Conservation (phyloP, 1,284 basidiomycete species). For the Malassezia furfur region DNA sequence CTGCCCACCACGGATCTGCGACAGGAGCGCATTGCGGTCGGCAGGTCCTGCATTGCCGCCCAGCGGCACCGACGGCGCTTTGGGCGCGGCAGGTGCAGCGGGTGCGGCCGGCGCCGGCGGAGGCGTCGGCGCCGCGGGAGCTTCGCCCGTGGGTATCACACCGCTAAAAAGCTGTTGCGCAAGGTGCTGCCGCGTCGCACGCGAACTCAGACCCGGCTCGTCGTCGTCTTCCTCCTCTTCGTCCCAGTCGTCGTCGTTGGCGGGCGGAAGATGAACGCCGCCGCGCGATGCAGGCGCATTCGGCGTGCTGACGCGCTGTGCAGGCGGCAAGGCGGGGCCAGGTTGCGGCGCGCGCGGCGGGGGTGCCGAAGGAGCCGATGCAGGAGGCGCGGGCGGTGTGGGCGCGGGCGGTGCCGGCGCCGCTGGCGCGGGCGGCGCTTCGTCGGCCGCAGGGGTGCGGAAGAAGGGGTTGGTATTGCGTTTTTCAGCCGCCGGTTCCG, state of each 20-base stretch:
- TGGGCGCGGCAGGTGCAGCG: slow-evolving; percentile 45
- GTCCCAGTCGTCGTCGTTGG: slow-evolving; percentile 43
- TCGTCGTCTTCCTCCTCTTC: slow-evolving; percentile 44
- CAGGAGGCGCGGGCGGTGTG: slow-evolving; percentile 12
- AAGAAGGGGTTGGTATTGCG: slow-evolving; percentile 1
- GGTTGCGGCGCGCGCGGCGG: slow-evolving; percentile 21
- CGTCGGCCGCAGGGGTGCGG: background rate
- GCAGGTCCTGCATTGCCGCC: slow-evolving; percentile 48
- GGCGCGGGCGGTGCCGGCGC: slow-evolving; percentile 15
- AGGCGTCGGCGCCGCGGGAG: slow-evolving; percentile 22
- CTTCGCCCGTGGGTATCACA: slow-evolving; percentile 31
- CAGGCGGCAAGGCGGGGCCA: slow-evolving; percentile 7
- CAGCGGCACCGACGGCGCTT: slow-evolving; percentile 30
- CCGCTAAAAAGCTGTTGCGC: slow-evolving; percentile 45
- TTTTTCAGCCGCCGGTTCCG: background rate
- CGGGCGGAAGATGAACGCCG: slow-evolving; percentile 26
- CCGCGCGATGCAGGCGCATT: background rate
- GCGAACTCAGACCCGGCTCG: slow-evolving; percentile 36
- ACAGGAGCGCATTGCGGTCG: slow-evolving; percentile 63
- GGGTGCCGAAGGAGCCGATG: slow-evolving; percentile 17
- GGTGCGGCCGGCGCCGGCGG: slow-evolving; percentile 47
- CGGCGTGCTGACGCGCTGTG: background rate
- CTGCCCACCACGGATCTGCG: slow-evolving; percentile 71
- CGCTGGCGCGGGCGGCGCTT: slow-evolving; percentile 11
- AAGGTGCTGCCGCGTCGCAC: slow-evolving; percentile 42